Evolutionary conservation across 2,329 filamentous ascomycete genomes (phyloP).

Genomic region (Neopestalotiopsis rosae): DNA sequence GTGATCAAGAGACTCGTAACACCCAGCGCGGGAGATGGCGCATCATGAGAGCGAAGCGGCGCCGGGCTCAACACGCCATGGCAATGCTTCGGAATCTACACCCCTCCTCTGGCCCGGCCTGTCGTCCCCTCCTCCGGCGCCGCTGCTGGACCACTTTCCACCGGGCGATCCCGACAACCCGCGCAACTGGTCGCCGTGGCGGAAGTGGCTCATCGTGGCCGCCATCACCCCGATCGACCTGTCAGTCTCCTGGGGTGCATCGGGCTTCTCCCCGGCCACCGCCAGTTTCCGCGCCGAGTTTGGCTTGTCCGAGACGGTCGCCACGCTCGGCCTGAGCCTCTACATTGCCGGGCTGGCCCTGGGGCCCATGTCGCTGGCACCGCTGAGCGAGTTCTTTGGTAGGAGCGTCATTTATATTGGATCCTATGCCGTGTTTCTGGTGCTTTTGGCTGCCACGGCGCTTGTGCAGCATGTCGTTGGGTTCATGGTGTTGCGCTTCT

Average conservation of each 20-base stretch:
- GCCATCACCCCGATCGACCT: conserved; percentile 37
- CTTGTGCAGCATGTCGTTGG: conserved; percentile 44
- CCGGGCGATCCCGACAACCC: conserved; percentile 32
- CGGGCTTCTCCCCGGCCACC: conserved; percentile 50
- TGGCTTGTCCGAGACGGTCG: conserved; percentile 43
- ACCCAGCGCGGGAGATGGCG: neutral
- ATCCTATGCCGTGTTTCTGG: conserved; percentile 47
- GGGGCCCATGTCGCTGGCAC: conserved; percentile 38
- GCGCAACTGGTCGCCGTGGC: conserved; percentile 37
- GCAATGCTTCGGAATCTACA: neutral
- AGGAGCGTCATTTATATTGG: conserved; percentile 46
- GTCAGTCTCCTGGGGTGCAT: conserved; percentile 48
- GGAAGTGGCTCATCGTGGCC: conserved; percentile 39
- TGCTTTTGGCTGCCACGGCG: conserved; percentile 48
- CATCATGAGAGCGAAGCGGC: neutral
- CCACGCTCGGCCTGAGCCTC: conserved; percentile 49
- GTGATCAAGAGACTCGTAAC: neutral
- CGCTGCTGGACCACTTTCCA: conserved; percentile 21
- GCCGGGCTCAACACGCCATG: too few relatives aligned
- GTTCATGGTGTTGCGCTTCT: conserved; percentile 47
- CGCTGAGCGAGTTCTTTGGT: conserved; percentile 46
- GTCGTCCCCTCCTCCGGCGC: neutral
- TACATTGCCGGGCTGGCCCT: conserved; percentile 52
- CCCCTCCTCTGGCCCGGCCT: conserved; percentile 15
- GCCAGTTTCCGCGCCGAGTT: conserved; percentile 48